These are phyloP conservation scores for Mycocentrospora acerina DNA, from an alignment of 2,329 filamentous ascomycete species.

Conservation along the genomic window DNA sequence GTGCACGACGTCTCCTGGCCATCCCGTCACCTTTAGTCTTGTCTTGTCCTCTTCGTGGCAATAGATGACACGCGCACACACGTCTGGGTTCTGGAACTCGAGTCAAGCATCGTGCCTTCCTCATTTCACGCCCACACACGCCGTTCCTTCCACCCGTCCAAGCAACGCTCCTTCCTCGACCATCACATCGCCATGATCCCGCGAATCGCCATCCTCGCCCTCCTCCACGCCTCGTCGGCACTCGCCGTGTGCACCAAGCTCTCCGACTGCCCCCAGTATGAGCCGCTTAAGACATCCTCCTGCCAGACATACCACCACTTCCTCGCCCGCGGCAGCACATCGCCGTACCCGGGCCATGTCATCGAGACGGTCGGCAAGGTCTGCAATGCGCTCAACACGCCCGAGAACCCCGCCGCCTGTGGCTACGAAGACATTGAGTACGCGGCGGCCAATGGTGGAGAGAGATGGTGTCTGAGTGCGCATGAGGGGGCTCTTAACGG, in stretches of 20 bases:
- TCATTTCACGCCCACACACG: slow-evolving; percentile 1
- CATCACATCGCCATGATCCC: slow-evolving; percentile 17
- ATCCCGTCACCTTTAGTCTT: no score
- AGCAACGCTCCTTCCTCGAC: neutral
- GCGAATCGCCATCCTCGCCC: slow-evolving; percentile 17
- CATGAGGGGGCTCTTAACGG: slow-evolving; percentile 29
- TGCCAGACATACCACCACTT: slow-evolving; percentile 30
- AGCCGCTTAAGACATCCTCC: slow-evolving; percentile 23
- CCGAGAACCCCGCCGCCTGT: slow-evolving; percentile 23
- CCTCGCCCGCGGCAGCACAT: slow-evolving; percentile 28
- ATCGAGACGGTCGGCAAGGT: slow-evolving; percentile 29
- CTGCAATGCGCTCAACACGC: slow-evolving; percentile 25
- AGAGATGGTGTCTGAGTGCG: slow-evolving; percentile 27
- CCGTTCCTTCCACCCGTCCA: slow-evolving; percentile 6
- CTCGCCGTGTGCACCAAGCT: slow-evolving; percentile 30
- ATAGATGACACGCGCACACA: no score
- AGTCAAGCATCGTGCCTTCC: no score
- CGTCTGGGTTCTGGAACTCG: no score
- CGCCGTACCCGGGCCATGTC: slow-evolving; percentile 29
- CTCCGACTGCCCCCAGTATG: slow-evolving; percentile 25
- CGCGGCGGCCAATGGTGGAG: slow-evolving; percentile 26
- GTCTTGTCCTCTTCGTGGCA: no score
- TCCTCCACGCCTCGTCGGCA: slow-evolving; percentile 17
- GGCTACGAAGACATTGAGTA: slow-evolving; percentile 32
- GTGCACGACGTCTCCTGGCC: no score